Evolutionary conservation across 306 rosid species (phyloP), one percentile per base, ranked within the genome.

Genomic region (Trifolium repens): DNA sequence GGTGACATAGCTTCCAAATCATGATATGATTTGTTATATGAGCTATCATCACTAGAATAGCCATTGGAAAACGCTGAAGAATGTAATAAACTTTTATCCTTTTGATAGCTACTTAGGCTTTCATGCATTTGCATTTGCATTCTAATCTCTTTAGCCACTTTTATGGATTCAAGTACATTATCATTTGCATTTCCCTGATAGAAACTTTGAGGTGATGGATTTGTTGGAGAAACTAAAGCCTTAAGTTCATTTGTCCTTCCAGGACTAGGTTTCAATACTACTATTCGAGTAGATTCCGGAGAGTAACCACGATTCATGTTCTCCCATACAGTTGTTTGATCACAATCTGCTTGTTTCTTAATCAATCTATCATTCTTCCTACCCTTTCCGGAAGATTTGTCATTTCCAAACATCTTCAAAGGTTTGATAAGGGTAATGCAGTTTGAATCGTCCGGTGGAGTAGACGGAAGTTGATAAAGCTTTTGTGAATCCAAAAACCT

Each of bases 361-460:
- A 64, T 39, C 53, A 75, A 78, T 57, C 84, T 85, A 50, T 87
- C 83, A 61, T 71, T 85, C 83, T 72, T 90, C 73, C 69, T 82
- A 81, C 78, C 86, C 35, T 87, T 67, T 71, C 68, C 77, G 24
- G 73, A 43, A 58, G 83, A 63, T 55, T 74, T 85, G 59, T 84
- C 91, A 63, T 70, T 74, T 27, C 87, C 86, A 78, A 85, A 82
- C 82, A 89, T 86, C 88, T 92, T 94, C 62, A 89, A 81, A 78
- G 99, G 99, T 79, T 86, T 89, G 68, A 96, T 88, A 72, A 96
- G 91, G 71, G 97, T 92, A 72, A 92, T 90, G n/a, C 74, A 84
- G 79, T 85, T 87, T 5, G 90, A 83, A 80, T 89, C 92, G n/a
- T 77, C 76, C 14, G 85, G 82, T 14, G 89, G 77, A 75, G 85